A percentile compares a stretch with the other conserved stretches of the same genome.
phyloP scores from a whole-genome alignment of 163 green algal species.

The Volvox carteri region DNA sequence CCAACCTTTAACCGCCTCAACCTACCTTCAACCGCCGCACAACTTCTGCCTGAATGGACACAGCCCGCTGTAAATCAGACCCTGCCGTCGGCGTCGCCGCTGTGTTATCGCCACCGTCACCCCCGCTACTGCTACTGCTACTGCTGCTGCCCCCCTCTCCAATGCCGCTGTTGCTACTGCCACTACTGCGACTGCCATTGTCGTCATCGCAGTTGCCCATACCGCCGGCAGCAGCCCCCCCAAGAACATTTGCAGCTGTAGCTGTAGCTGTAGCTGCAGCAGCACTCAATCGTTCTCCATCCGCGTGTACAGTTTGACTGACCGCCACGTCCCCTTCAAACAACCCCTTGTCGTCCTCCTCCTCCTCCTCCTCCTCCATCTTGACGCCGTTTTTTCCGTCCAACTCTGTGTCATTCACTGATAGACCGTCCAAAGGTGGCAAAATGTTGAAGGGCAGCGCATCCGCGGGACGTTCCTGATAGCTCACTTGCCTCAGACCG shows the following conservation, averaged over 20 bases:
- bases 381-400: no score
- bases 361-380: neutral
- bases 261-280: neutral
- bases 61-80: neutral
- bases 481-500: conserved; percentile 8
- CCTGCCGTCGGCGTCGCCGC: neutral
- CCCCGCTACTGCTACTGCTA: neutral
- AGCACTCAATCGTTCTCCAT: no score
- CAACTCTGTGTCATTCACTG: no score
- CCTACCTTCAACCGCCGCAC: conserved; percentile 42
- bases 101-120: neutral
- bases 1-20: no score
- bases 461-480: conserved; percentile 28
- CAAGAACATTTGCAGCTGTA: neutral
- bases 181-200: neutral
- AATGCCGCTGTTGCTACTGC: neutral
- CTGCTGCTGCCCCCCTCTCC: neutral
- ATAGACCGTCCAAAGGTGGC: conserved; percentile 2
- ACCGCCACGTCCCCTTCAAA: neutral
- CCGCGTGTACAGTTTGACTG: no score
- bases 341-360: neutral
- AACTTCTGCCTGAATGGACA: neutral
- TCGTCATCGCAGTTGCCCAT: neutral
- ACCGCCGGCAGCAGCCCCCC: neutral
- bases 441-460: conserved; percentile 50